Evolutionary conservation across 2,329 filamentous ascomycete genomes (phyloP).

Genomic region (Sordariomycetes sp.): DNA sequence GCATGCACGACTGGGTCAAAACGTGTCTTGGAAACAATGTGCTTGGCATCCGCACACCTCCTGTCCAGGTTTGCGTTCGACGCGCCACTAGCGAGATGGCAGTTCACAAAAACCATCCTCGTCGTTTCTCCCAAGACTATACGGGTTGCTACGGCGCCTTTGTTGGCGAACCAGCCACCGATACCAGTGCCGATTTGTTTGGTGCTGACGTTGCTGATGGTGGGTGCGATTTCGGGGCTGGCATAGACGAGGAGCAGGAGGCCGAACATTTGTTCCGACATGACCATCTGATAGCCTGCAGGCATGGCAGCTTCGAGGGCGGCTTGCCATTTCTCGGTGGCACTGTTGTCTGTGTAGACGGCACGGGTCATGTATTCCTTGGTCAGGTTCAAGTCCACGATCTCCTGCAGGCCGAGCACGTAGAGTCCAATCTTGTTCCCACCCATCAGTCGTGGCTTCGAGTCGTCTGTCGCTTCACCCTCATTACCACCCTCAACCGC

Average conservation of each 20-base stretch:
- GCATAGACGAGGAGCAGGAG: slow-evolving; percentile 80
- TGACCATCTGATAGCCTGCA: slow-evolving; percentile 64
- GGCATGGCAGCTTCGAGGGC: slow-evolving; percentile 69
- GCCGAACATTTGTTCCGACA: slow-evolving; percentile 79
- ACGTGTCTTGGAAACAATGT: slow-evolving; percentile 66
- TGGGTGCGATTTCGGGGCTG: slow-evolving; percentile 63
- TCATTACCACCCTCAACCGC: slow-evolving; percentile 15
- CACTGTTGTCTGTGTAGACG: slow-evolving; percentile 62
- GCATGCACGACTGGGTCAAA: slow-evolving; percentile 66
- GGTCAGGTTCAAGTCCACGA: slow-evolving; percentile 76
- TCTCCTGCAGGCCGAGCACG: slow-evolving; percentile 82
- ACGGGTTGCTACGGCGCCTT: slow-evolving; percentile 76
- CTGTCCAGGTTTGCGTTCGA: slow-evolving; percentile 71
- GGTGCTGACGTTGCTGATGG: slow-evolving; percentile 74
- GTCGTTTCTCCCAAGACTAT: slow-evolving; percentile 86
- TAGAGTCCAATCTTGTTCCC: slow-evolving; percentile 77
- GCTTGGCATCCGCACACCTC: slow-evolving; percentile 80
- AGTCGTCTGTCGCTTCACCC: slow-evolving; percentile 8
- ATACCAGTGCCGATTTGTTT: slow-evolving; percentile 80
- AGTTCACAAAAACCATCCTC: slow-evolving; percentile 81
- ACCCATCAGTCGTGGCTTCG: slow-evolving; percentile 36
- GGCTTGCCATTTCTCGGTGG: slow-evolving; percentile 71
- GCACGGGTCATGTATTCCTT: slow-evolving; percentile 62
- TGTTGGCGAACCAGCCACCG: slow-evolving; percentile 92
- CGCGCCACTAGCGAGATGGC: slow-evolving; percentile 79